phyloP scores from a whole-genome alignment of 192 early-diverging fungal genomes.

The Coemansia sp. region DNA sequence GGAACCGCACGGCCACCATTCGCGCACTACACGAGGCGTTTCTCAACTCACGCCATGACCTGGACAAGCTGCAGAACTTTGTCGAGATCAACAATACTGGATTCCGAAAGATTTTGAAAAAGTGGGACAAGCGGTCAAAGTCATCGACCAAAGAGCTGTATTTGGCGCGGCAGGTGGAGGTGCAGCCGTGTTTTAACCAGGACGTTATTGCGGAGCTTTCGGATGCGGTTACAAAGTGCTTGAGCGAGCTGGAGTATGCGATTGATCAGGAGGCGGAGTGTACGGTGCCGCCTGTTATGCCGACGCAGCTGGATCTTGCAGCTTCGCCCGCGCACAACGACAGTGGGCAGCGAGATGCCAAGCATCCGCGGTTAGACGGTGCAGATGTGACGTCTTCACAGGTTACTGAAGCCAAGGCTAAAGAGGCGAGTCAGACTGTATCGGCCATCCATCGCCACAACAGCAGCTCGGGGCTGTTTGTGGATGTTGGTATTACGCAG shows the following conservation, averaged over 20 bases:
- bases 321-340: slow-evolving; percentile 39
- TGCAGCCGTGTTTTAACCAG: slow-evolving; percentile 96
- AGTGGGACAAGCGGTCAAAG: slow-evolving; percentile 99
- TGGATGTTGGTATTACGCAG: slow-evolving; percentile 24
- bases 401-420: not conserved
- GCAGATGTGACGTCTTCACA: not conserved
- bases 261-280: slow-evolving; percentile 49
- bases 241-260: slow-evolving; percentile 74
- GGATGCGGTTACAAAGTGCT: slow-evolving; percentile 68
- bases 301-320: slow-evolving; percentile 26
- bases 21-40: slow-evolving; percentile 86
- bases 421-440: not conserved
- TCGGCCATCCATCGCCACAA: slow-evolving; percentile 1
- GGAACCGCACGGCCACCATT: slow-evolving; percentile 57
- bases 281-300: slow-evolving; percentile 18
- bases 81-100: slow-evolving; percentile 95
- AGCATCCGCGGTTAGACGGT: slow-evolving; percentile 2
- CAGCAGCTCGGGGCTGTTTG: slow-evolving; percentile 26
- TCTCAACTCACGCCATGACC: slow-evolving; percentile 84
- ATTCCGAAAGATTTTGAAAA: slow-evolving; percentile 98
- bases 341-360: slow-evolving; percentile 6
- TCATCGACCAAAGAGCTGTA: slow-evolving; percentile 97
- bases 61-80: slow-evolving; percentile 97
- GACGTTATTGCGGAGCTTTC: slow-evolving; percentile 87
- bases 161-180: slow-evolving; percentile 93